Conservation (phyloP, 2,329 filamentous ascomycete species). For the Monosporascus cannonballus region DNA sequence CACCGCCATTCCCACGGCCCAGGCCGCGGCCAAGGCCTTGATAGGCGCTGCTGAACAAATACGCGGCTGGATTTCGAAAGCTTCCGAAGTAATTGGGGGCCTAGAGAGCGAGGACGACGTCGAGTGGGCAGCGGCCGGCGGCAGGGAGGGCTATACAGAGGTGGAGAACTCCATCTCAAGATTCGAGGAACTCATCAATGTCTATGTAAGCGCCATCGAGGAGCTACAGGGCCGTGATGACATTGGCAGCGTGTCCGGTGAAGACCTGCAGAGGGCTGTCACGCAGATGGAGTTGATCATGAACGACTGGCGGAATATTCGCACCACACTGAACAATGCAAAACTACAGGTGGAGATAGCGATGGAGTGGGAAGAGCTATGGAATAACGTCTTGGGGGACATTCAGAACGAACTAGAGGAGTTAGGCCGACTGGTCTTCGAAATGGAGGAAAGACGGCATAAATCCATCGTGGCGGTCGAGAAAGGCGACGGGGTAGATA, state of each 20-base stretch:
- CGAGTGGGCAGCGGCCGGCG: conserved; percentile 89
- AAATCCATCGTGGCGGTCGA: conserved; percentile 61
- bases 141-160: conserved; percentile 70
- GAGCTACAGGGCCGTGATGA: conserved; percentile 76
- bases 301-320: conserved; percentile 77
- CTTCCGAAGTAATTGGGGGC: conserved; percentile 79
- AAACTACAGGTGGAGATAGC: conserved; percentile 92
- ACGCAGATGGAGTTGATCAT: conserved; percentile 86
- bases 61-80: conserved; percentile 87
- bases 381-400: conserved; percentile 88
- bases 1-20: conserved; percentile 75
- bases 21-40: conserved; percentile 75
- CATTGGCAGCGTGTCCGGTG: conserved; percentile 62
- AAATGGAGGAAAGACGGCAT: conserved; percentile 95
- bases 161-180: conserved; percentile 69
- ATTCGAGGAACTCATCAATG: conserved; percentile 84
- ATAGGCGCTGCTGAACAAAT: conserved; percentile 90
- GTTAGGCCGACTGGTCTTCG: conserved; percentile 76
- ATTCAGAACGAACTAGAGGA: conserved; percentile 83
- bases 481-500: conserved; percentile 63
- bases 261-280: conserved; percentile 70
- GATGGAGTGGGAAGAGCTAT: conserved; percentile 98
- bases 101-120: conserved; percentile 95
- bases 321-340: conserved; percentile 67
- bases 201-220: conserved; percentile 93